phyloP scores from a whole-genome alignment of 148 eudicot species.

The Bassia scoparia region DNA sequence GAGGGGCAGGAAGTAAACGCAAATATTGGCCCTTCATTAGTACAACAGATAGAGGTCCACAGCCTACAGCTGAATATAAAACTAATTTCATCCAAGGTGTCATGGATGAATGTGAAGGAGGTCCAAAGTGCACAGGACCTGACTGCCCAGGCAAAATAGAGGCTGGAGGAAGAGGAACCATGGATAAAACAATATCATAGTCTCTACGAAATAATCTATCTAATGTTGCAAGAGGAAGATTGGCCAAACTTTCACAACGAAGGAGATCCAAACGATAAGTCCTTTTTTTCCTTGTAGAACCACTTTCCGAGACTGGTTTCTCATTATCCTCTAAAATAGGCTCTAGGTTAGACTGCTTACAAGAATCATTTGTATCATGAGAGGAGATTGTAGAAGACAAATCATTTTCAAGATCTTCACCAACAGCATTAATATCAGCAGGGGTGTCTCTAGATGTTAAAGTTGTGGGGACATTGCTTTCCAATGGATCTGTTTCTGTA shows the following conservation, averaged over 20 bases:
- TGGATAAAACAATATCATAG: constrained; percentile 85
- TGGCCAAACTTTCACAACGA: constrained; percentile 94
- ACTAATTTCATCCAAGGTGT: constrained; percentile 98
- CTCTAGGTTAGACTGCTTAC: constrained; percentile 34
- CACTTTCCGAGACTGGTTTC: constrained; percentile 33
- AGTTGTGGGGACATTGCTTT: constrained; percentile 17
- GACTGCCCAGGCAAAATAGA: constrained; percentile 86
- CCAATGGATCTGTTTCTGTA: constrained; percentile 21
- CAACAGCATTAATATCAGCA: constrained; percentile 27
- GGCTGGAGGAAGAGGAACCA: constrained; percentile 91
- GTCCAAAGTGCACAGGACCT: constrained; percentile 95
- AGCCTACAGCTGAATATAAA: constrained; percentile 64
- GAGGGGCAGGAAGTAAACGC: constrained; percentile 90
- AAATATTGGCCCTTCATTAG: constrained; percentile 92
- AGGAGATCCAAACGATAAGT: constrained; percentile 83
- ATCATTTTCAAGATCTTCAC: constrained; percentile 30
- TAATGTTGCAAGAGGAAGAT: constrained; percentile 73
- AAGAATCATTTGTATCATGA: constrained; percentile 18
- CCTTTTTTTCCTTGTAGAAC: constrained; percentile 42
- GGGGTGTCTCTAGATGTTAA: constrained; percentile 28
- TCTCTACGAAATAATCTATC: constrained; percentile 81
- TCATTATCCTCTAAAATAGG: constrained; percentile 39
- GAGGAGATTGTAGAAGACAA: constrained; percentile 23
- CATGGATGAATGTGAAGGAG: constrained; percentile 90
- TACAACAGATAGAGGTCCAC: constrained; percentile 90